Percentiles rank a stretch among this genome's conserved stretches.
These are phyloP conservation scores for Picea sitchensis DNA, from an alignment of 75 land plant species.

Conservation along the genomic window DNA sequence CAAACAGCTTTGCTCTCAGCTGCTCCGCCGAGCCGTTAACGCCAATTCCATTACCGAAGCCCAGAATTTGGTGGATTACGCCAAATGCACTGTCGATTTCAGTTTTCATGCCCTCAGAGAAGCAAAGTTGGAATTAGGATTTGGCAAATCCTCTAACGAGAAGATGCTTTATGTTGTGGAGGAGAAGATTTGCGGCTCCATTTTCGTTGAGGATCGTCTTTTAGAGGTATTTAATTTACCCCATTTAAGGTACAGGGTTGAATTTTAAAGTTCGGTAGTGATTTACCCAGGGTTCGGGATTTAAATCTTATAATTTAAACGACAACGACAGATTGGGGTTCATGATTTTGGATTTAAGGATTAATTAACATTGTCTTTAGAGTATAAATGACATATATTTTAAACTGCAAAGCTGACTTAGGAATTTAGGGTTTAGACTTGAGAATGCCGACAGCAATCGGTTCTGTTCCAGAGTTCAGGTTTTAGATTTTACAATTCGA, in stretches of 20 bases:
- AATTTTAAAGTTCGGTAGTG: not conserved
- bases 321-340: not conserved
- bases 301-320: not conserved
- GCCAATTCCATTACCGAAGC: not conserved
- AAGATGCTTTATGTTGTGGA: conserved; percentile 21
- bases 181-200: conserved; percentile 18
- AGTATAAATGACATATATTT: not conserved
- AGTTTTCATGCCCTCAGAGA: conserved; percentile 13
- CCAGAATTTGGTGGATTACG: conserved; percentile 13
- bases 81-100: conserved; percentile 10
- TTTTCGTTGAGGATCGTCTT: conserved; percentile 11
- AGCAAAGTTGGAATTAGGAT: conserved; percentile 2
- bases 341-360: not conserved
- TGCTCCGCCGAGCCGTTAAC: conserved; percentile 1
- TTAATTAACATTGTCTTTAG: not conserved
- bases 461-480: not conserved
- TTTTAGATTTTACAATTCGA: not conserved
- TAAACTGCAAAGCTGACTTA: not conserved
- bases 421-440: not conserved
- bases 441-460: not conserved
- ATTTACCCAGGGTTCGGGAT: not conserved
- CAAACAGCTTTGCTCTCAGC: conserved; percentile 1
- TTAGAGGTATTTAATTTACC: not conserved
- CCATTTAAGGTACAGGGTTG: not conserved
- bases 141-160: conserved; percentile 2